Evolutionary conservation across 2,329 filamentous ascomycete species (phyloP).

Genomic region (Talaromyces sp.): DNA sequence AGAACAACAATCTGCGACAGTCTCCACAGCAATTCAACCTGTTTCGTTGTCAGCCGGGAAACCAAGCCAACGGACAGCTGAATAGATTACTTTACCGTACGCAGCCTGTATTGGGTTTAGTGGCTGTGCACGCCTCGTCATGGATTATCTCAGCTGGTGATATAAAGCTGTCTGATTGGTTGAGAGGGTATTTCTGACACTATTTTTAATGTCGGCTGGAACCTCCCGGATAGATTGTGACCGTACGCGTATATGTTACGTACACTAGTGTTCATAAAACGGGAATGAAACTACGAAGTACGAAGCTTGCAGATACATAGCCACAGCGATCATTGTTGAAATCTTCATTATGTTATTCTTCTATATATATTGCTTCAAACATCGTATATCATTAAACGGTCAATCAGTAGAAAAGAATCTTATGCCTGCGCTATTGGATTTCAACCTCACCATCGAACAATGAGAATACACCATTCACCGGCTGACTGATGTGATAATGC

Average conservation of each 20-base stretch:
- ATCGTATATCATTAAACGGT: background rate
- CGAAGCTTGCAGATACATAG: background rate
- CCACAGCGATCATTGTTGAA: background rate
- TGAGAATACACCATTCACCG: constrained; percentile 29
- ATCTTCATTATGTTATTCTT: background rate
- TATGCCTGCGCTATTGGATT: background rate
- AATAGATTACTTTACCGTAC: background rate
- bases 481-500: constrained; percentile 58
- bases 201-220: constrained; percentile 5
- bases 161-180: background rate
- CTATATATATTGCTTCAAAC: background rate
- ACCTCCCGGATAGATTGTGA: background rate
- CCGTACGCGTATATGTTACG: background rate
- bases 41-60: constrained; percentile 2
- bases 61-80: background rate
- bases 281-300: background rate
- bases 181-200: background rate
- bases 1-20: constrained; percentile 7
- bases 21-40: background rate
- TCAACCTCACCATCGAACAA: background rate
- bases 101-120: background rate
- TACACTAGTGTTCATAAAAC: background rate
- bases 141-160: background rate
- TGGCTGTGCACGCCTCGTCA: constrained; percentile 6
- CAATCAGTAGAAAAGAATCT: background rate